phyloP scores from a whole-genome alignment of 2,329 filamentous ascomycete species.

The Shiraia bambusicola region DNA sequence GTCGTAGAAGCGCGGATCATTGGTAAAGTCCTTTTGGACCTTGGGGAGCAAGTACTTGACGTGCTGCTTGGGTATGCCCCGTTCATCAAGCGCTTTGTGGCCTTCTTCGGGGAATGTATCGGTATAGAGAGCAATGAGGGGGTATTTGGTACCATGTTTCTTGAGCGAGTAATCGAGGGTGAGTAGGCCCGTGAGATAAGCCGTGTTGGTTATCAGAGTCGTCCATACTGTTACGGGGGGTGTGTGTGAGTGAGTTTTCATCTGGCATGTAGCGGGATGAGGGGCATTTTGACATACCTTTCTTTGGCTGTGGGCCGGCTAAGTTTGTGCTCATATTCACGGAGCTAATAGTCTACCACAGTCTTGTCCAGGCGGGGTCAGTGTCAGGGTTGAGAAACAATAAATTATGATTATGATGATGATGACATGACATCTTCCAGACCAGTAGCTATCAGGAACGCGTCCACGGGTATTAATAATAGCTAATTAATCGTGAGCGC shows the following conservation, averaged over 20 bases:
- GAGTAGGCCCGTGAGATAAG: conserved; percentile 79
- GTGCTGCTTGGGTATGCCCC: conserved; percentile 68
- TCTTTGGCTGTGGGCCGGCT: conserved; percentile 39
- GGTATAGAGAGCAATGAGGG: conserved; percentile 81
- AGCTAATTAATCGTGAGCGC: too few relatives aligned
- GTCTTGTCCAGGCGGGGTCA: conserved; percentile 3
- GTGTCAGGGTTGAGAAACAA: conserved; percentile 2
- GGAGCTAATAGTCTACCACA: not conserved
- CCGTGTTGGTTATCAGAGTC: conserved; percentile 79
- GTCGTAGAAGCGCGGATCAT: conserved; percentile 84
- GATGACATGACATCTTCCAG: conserved; percentile 3
- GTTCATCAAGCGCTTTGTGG: conserved; percentile 66
- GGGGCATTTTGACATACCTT: conserved; percentile 29
- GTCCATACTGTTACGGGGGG: conserved; percentile 78
- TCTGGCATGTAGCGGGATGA: conserved; percentile 4
- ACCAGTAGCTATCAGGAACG: conserved; percentile 1
- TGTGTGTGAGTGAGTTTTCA: conserved; percentile 17
- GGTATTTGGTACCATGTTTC: conserved; percentile 66
- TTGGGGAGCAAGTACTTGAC: conserved; percentile 73
- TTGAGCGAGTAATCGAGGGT: conserved; percentile 78
- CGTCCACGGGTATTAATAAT: not conserved
- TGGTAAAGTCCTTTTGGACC: conserved; percentile 65
- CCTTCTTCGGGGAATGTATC: conserved; percentile 70
- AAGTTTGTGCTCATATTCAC: conserved; percentile 9
- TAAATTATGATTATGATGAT: not conserved